Evolutionary conservation across 148 eudicot species (phyloP), one percentile per base, ranked within the genome.

Genomic region (Salicornia ramosissima): DNA sequence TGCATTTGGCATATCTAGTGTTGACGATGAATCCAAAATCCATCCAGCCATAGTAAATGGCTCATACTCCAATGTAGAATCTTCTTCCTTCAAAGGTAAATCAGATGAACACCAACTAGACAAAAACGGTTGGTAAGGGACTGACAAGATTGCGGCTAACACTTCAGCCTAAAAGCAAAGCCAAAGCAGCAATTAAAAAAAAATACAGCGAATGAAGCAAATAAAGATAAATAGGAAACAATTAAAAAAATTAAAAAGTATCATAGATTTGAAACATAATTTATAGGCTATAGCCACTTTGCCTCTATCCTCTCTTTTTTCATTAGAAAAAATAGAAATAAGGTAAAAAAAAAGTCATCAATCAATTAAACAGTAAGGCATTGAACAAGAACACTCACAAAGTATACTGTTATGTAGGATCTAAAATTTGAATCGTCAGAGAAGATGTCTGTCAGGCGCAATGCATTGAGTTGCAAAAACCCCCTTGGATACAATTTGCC

Each of bases 361-460:
- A 42, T 42, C 19, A 46, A 46, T 0, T 16, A 19, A 16, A 15
- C 50, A 46, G 9, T 16, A 21, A 71, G n/a, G n/a, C n/a, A 36
- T 52, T 50, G 59, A 62, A 69, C 33, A 59, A 64, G 34, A 70
- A 64, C 65, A 68, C 97, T 89, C 77, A 95, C 99, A 74, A 91
- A 89, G 79, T 89, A 71, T 64, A 21, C 62, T 30, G 87, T 91
- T 65, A 95, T 75, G 69, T 73, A 91, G 57, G 96, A 81, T 68
- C 97, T 87, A 68, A 95, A 88, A 81, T 95, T 95, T 64, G 99
- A 91, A 83, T 95, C 99, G 83, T 95, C 99, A 59, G 99, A 95
- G 79, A 95, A 86, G 67, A 95, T 83, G 71, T 95, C 99, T 43
- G 87, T 80, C 71, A 91, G 74, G 64, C 99, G 99, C 82, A 95